A percentile compares a stretch with the other conserved stretches of the same genome.
phyloP scores from a whole-genome alignment of 495 filamentous ascomycete species.

The Aspergillus nidulans region DNA sequence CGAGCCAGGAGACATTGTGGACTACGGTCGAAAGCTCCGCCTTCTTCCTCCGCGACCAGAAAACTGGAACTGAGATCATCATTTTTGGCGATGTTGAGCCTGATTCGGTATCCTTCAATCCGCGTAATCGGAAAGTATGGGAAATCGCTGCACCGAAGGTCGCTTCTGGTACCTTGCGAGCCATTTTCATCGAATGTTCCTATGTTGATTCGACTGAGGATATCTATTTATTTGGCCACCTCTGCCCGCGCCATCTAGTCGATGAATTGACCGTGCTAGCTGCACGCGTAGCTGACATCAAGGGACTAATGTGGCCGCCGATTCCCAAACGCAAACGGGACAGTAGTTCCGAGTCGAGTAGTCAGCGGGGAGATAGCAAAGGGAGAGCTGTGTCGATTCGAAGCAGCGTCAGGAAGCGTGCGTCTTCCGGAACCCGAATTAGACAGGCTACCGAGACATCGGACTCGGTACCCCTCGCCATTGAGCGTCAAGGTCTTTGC shows the following conservation, averaged over 20 bases:
- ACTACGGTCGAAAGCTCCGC: constrained; percentile 73
- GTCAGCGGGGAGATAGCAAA: constrained; percentile 12
- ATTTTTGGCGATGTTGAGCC: constrained; percentile 96
- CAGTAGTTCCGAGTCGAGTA: constrained; percentile 7
- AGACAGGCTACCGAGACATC: background rate
- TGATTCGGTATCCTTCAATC: constrained; percentile 73
- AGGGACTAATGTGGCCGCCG: constrained; percentile 8
- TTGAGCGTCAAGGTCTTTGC: constrained; percentile 9
- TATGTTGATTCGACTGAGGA: constrained; percentile 75
- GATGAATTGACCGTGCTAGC: constrained; percentile 73
- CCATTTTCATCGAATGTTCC: constrained; percentile 93
- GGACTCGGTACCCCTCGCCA: background rate
- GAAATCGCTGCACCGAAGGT: constrained; percentile 80
- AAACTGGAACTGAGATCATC: constrained; percentile 68
- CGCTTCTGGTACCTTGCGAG: constrained; percentile 58
- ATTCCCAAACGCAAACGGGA: constrained; percentile 33
- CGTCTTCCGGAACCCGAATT: background rate
- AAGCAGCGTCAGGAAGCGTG: background rate
- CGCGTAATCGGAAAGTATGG: constrained; percentile 80
- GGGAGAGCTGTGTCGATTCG: background rate
- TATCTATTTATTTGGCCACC: constrained; percentile 77
- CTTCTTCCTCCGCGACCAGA: constrained; percentile 78
- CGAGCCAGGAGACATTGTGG: constrained; percentile 17
- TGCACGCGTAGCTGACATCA: constrained; percentile 47
- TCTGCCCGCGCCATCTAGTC: constrained; percentile 75